A percentile compares a stretch with the other conserved stretches of the same genome.
Evolutionary conservation across 768 basidiomycete species (phyloP).

Genomic region (Calocera cornea): DNA sequence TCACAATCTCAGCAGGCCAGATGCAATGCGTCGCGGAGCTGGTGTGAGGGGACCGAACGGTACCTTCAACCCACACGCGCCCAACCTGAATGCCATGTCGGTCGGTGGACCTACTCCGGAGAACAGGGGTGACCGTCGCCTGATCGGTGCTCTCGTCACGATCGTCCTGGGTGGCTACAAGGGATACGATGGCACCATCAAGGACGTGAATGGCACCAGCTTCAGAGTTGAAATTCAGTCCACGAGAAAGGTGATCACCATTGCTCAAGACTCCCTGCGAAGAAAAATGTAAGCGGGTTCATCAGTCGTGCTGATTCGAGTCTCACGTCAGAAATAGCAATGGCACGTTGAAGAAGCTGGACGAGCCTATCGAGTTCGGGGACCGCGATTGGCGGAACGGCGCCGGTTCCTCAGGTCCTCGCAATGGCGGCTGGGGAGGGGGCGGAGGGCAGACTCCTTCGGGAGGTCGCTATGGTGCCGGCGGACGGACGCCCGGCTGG

Average conservation of each 20-base stretch:
- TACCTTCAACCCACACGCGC: conserved; percentile 6
- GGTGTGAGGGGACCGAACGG: not conserved
- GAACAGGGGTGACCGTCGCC: conserved; percentile 25
- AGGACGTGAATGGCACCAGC: conserved; percentile 78
- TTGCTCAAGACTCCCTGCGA: conserved; percentile 67
- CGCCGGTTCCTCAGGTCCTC: conserved; percentile 19
- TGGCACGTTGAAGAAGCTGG: conserved; percentile 34
- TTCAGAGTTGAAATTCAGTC: conserved; percentile 85
- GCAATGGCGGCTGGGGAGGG: conserved; percentile 24
- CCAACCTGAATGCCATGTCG: not conserved
- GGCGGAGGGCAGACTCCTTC: not conserved
- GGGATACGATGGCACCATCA: conserved; percentile 81
- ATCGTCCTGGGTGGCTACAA: conserved; percentile 83
- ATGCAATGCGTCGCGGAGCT: not conserved
- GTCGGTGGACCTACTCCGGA: not conserved
- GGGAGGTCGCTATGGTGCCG: not conserved
- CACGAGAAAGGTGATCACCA: conserved; percentile 76
- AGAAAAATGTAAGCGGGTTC: conserved; percentile 47
- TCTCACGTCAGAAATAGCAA: conserved; percentile 19
- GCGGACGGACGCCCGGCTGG: conserved; percentile 16
- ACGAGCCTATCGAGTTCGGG: conserved; percentile 31
- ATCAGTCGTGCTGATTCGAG: not conserved
- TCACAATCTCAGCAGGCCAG: conserved; percentile 10
- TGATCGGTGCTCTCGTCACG: conserved; percentile 64
- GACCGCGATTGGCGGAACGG: conserved; percentile 10